phyloP scores from a whole-genome alignment of 2,329 filamentous ascomycete genomes.

The Alternaria hordeiaustralica region DNA sequence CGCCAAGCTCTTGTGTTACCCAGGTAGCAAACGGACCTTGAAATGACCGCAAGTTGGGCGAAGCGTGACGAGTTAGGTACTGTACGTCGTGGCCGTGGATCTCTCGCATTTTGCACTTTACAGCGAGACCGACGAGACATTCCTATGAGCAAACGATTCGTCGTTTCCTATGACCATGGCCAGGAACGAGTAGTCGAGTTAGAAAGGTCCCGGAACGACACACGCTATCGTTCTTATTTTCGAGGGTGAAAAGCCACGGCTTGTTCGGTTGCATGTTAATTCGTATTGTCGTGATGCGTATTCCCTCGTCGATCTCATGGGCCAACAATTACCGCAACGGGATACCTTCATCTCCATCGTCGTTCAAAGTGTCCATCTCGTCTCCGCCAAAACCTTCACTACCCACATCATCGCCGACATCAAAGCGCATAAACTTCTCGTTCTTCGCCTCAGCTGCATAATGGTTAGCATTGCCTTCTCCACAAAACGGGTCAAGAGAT shows the following conservation, averaged over 20 bases:
- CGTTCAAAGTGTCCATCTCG: constrained; percentile 12
- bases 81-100: rapidly evolving
- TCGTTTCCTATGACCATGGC: not conserved
- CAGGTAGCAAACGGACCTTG: not conserved
- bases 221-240: not conserved
- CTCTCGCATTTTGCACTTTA: not conserved
- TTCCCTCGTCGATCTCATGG: not conserved
- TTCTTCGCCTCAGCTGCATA: constrained; percentile 61
- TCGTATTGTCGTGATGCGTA: not conserved
- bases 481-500: not conserved
- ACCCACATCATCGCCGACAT: constrained; percentile 46
- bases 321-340: not conserved
- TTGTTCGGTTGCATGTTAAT: not conserved
- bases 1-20: not conserved
- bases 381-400: constrained; percentile 38
- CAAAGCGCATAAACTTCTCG: constrained; percentile 66
- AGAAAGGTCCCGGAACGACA: not conserved
- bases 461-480: not conserved
- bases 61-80: not conserved
- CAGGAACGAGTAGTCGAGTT: not conserved
- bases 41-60: not conserved
- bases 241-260: not conserved
- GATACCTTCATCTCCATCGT: constrained; percentile 14
- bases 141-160: not conserved
- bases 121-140: not conserved